phyloP scores from a whole-genome alignment of 2,329 filamentous ascomycete genomes.

The Colletotrichum sp. region DNA sequence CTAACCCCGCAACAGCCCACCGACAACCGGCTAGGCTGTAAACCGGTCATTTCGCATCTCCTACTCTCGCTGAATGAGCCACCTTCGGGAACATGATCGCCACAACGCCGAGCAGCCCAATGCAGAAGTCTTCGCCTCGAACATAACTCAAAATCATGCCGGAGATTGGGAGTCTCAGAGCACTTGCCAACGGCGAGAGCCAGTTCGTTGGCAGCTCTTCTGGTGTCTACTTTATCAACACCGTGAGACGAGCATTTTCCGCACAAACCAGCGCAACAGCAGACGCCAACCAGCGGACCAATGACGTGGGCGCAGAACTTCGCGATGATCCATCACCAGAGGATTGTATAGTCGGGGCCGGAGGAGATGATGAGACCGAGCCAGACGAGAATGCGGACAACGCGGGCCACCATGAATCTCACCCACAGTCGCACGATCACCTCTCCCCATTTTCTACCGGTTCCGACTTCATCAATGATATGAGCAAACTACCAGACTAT shows the following conservation, averaged over 20 bases:
- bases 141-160: not conserved
- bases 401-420: not conserved
- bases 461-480: not conserved
- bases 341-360: constrained; percentile 14
- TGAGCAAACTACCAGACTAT: not conserved
- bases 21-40: not conserved
- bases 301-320: not conserved
- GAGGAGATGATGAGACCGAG: not conserved
- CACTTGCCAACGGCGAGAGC: constrained; percentile 35
- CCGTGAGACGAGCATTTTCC: constrained; percentile 56
- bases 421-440: not conserved
- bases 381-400: not conserved
- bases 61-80: not conserved
- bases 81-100: not conserved
- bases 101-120: not conserved
- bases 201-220: constrained; percentile 58
- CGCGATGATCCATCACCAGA: constrained; percentile 4
- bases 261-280: constrained; percentile 22
- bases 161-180: constrained; percentile 19
- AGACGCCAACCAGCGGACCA: constrained; percentile 21
- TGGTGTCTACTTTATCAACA: constrained; percentile 59
- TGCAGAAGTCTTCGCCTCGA: not conserved
- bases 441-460: not conserved
- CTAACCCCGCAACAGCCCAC: not conserved
- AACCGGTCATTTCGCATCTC: not conserved